These are phyloP conservation scores for Bertia moriformis DNA, from an alignment of 2,329 filamentous ascomycete genomes.

Conservation along the genomic window DNA sequence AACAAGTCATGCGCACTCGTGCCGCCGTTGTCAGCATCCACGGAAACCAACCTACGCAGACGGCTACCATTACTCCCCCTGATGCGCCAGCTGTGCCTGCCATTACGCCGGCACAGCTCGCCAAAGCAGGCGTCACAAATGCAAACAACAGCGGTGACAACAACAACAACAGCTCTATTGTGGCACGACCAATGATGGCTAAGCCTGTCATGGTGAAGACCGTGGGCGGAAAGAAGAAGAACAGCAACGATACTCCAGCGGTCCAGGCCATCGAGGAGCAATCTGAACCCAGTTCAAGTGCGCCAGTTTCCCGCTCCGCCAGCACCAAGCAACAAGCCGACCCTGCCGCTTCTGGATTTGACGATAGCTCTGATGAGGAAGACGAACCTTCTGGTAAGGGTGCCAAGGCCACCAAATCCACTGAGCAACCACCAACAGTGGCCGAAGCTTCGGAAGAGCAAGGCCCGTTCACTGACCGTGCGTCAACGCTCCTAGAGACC, in stretches of 20 bases:
- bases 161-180: not conserved
- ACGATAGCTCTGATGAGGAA: not conserved
- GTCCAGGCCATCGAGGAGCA: not conserved
- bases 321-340: not conserved
- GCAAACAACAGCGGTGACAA: not conserved
- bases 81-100: not conserved
- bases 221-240: not conserved
- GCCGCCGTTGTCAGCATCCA: constrained; percentile 45
- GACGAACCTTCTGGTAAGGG: not conserved
- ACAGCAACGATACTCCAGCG: not conserved
- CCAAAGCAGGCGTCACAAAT: not conserved
- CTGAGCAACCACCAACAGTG: not conserved
- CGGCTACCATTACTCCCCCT: not conserved
- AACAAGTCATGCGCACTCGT: constrained; percentile 37
- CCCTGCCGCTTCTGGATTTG: not conserved
- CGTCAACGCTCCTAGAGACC: not conserved
- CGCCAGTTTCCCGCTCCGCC: not conserved
- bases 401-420: not conserved
- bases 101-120: not conserved
- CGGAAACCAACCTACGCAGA: not conserved
- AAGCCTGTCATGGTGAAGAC: not conserved
- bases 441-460: not conserved
- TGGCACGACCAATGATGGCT: not conserved
- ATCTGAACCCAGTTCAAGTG: not conserved
- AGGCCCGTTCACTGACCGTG: not conserved